phyloP scores from a whole-genome alignment of 2,329 filamentous ascomycete species.

The Geosmithia flava region DNA sequence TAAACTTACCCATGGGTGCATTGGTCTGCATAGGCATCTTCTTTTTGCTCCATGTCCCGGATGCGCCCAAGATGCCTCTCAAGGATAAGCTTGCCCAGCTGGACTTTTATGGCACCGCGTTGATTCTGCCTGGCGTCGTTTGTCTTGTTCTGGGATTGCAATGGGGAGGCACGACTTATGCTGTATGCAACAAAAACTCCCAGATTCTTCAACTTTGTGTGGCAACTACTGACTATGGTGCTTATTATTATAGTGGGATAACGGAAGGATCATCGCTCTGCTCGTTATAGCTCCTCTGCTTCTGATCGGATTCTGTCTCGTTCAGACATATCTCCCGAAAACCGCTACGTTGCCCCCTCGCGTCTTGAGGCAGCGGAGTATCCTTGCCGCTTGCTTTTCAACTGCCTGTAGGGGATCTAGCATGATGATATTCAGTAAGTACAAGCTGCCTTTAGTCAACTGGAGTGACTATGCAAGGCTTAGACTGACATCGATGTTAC shows the following conservation, averaged over 20 bases:
- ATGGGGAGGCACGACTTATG: slow-evolving; percentile 27
- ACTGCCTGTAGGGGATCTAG: slow-evolving; percentile 12
- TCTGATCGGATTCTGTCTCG: slow-evolving; percentile 24
- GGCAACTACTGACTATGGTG: neutral
- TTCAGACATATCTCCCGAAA: slow-evolving; percentile 19
- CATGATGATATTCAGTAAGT: slow-evolving; percentile 10
- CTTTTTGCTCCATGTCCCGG: neutral
- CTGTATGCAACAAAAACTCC: slow-evolving; percentile 6
- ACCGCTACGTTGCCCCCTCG: slow-evolving; percentile 27
- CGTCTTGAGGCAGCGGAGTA: slow-evolving; percentile 26
- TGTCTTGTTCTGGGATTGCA: slow-evolving; percentile 34
- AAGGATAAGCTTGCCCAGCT: slow-evolving; percentile 1
- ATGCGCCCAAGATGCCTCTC: slow-evolving; percentile 10
- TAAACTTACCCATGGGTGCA: slow-evolving; percentile 10
- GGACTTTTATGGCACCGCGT: neutral
- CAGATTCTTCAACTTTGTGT: neutral
- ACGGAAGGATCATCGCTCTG: slow-evolving; percentile 28
- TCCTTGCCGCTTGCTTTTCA: slow-evolving; percentile 19
- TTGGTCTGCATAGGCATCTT: slow-evolving; percentile 1
- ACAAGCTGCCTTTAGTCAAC: neutral
- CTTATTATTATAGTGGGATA: slow-evolving; percentile 26
- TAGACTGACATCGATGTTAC: slow-evolving; percentile 6
- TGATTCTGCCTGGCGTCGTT: slow-evolving; percentile 21
- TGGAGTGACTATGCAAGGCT: neutral
- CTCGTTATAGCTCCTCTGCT: slow-evolving; percentile 26